These are phyloP conservation scores for Teratosphaeria nubilosa DNA, from an alignment of 2,329 filamentous ascomycete genomes.

Conservation along the genomic window DNA sequence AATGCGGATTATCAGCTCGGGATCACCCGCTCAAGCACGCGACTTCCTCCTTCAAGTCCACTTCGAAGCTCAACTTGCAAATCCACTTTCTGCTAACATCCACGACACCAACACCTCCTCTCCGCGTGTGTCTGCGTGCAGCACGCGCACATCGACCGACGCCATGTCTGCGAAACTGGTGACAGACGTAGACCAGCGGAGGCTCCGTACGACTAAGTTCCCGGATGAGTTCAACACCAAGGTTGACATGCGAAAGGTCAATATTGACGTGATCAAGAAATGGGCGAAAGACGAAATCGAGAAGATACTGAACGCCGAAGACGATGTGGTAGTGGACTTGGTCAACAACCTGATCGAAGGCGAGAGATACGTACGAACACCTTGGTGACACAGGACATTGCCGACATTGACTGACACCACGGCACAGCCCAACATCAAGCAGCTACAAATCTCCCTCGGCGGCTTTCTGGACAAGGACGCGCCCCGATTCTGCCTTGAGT, in stretches of 20 bases:
- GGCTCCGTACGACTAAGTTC: conserved; percentile 85
- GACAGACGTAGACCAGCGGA: conserved; percentile 76
- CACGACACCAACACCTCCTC: background rate
- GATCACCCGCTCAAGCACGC: background rate
- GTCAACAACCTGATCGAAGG: conserved; percentile 62
- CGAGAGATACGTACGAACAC: conserved; percentile 56
- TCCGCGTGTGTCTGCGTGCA: background rate
- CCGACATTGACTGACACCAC: background rate
- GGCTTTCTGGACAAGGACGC: conserved; percentile 94
- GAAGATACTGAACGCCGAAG: conserved; percentile 80
- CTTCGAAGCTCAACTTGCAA: background rate
- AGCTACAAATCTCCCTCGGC: conserved; percentile 84
- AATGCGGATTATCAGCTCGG: background rate
- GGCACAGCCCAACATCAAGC: conserved; percentile 81
- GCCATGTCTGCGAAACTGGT: conserved; percentile 29
- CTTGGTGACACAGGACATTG: background rate
- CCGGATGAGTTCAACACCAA: conserved; percentile 88
- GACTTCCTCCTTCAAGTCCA: background rate
- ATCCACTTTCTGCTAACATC: background rate
- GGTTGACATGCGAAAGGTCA: conserved; percentile 96
- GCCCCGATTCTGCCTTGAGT: conserved; percentile 76
- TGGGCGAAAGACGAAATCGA: conserved; percentile 89
- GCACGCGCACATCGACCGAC: background rate
- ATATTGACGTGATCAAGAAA: conserved; percentile 97
- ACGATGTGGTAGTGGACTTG: conserved; percentile 91